Percentiles rank a stretch among this genome's conserved stretches.
These are phyloP conservation scores for Globisporangium lucens DNA, from an alignment of 352 stramenopile species.

Conservation along the genomic window DNA sequence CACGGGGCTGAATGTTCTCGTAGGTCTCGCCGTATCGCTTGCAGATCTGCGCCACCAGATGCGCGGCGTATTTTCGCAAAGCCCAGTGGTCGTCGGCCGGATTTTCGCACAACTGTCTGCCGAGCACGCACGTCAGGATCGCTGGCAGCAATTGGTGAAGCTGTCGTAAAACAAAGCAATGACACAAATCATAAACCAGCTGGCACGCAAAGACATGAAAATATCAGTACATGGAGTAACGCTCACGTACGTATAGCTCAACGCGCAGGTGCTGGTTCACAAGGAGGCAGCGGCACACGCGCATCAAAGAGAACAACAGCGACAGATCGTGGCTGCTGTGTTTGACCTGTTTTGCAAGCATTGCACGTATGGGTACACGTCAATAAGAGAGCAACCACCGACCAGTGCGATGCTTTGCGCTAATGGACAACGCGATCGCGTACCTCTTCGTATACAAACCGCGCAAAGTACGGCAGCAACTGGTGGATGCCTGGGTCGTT, in stretches of 20 bases:
- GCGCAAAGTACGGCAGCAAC: constrained; percentile 86
- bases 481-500: constrained; percentile 88
- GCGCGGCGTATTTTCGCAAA: constrained; percentile 82
- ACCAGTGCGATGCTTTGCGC: background rate
- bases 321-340: constrained; percentile 77
- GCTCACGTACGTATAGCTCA: constrained; percentile 85
- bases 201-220: background rate
- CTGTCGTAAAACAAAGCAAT: constrained; percentile 24
- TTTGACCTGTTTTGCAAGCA: constrained; percentile 42
- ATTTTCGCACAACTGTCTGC: constrained; percentile 86
- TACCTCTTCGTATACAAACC: constrained; percentile 86
- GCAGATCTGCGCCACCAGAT: constrained; percentile 83
- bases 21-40: constrained; percentile 89
- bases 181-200: background rate
- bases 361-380: background rate
- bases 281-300: constrained; percentile 87
- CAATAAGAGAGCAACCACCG: background rate
- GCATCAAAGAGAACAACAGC: constrained; percentile 84
- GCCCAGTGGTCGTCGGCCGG: constrained; percentile 89
- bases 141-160: constrained; percentile 93
- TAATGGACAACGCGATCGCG: background rate
- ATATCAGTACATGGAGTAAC: background rate
- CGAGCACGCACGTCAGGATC: constrained; percentile 92
- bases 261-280: constrained; percentile 91
- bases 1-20: constrained; percentile 86